These are phyloP conservation scores for Rhodomyrtus tomentosa DNA, from an alignment of 345 rosid species.

Conservation along the genomic window DNA sequence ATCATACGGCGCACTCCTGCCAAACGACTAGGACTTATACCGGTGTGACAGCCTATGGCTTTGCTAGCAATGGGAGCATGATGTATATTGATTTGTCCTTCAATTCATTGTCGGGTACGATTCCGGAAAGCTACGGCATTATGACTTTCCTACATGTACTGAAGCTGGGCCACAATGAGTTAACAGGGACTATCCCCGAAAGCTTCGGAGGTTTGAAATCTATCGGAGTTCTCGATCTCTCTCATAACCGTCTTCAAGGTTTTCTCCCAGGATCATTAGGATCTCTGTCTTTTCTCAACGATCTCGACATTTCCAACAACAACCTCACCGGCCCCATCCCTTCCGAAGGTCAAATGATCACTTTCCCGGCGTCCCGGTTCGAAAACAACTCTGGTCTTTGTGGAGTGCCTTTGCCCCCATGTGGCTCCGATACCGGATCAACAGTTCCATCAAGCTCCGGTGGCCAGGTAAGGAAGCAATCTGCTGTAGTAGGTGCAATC, in stretches of 20 bases:
- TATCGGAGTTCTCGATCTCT: slow-evolving; percentile 78
- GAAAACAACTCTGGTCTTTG: slow-evolving; percentile 94
- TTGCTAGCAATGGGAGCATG: slow-evolving; percentile 64
- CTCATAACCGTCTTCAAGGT: slow-evolving; percentile 78
- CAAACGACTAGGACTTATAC: slow-evolving; percentile 77
- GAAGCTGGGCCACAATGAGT: slow-evolving; percentile 80
- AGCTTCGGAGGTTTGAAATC: slow-evolving; percentile 68
- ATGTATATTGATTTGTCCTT: slow-evolving; percentile 86
- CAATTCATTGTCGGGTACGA: slow-evolving; percentile 47
- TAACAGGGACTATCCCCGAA: slow-evolving; percentile 63
- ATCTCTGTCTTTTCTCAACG: slow-evolving; percentile 67
- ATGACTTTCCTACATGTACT: slow-evolving; percentile 76
- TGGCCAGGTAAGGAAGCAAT: slow-evolving; percentile 22
- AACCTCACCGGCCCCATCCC: slow-evolving; percentile 80
- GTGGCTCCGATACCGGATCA: slow-evolving; percentile 25
- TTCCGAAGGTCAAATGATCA: slow-evolving; percentile 85
- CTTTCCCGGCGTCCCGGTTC: slow-evolving; percentile 71
- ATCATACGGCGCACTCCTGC: slow-evolving; percentile 85
- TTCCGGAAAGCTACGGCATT: slow-evolving; percentile 64
- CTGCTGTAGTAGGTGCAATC: slow-evolving; percentile 43
- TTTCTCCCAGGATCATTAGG: slow-evolving; percentile 68
- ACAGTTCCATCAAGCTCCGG: slow-evolving; percentile 6
- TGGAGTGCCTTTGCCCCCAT: slow-evolving; percentile 72
- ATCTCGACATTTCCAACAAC: slow-evolving; percentile 92
- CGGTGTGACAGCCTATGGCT: slow-evolving; percentile 71